Conservation (phyloP, 371 early-diverging fungal species). For the Phascolomyces articulosus region DNA sequence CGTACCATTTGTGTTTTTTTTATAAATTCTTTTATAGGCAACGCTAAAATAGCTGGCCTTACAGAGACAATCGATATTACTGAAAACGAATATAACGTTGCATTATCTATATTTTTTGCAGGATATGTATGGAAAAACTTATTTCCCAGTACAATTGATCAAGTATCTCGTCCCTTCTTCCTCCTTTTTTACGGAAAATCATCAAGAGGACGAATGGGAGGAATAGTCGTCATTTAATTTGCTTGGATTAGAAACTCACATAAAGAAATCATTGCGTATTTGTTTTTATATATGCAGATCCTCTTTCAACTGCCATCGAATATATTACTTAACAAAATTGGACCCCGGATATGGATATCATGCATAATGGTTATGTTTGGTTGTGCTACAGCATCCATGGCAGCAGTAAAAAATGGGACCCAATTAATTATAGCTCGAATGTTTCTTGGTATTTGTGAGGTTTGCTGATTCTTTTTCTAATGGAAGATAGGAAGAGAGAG, state of each 20-base stretch:
- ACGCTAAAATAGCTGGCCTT: constrained; percentile 17
- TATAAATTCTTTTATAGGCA: constrained; percentile 8
- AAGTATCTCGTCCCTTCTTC: neutral
- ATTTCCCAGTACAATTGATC: neutral
- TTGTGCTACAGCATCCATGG: constrained; percentile 14
- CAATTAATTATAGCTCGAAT: constrained; percentile 65
- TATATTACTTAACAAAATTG: constrained; percentile 63
- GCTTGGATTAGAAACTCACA: too few species aligned
- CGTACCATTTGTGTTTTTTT: too few species aligned
- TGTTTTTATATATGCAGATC: too few species aligned
- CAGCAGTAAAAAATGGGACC: constrained; percentile 38
- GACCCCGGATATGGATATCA: constrained; percentile 57
- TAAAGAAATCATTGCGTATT: too few species aligned
- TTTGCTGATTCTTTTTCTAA: too few species aligned
- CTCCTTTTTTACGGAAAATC: neutral
- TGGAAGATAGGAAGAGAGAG: too few species aligned
- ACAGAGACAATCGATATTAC: neutral
- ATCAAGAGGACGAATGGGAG: too few species aligned
- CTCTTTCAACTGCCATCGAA: constrained; percentile 61
- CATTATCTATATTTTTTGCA: constrained; percentile 10
- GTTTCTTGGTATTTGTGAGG: constrained; percentile 70
- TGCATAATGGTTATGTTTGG: constrained; percentile 5
- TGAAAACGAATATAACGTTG: constrained; percentile 7
- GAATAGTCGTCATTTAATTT: neutral
- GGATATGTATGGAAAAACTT: constrained; percentile 2